phyloP scores from a whole-genome alignment of 371 early-diverging fungal species.

The Paraphysoderma sedebokerense region DNA sequence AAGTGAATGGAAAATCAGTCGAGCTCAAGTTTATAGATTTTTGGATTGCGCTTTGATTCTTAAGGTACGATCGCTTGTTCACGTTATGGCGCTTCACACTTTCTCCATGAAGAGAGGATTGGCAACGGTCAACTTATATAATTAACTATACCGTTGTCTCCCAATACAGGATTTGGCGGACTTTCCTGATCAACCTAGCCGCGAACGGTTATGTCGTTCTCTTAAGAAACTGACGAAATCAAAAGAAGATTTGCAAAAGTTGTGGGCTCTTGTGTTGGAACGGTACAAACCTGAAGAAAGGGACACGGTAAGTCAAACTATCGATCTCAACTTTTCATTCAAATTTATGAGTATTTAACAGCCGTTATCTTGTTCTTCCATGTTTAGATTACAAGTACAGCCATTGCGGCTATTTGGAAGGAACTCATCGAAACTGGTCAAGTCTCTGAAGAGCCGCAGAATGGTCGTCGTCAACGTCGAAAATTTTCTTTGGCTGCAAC shows the following conservation, averaged over 20 bases:
- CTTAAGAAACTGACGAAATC: conserved; percentile 1
- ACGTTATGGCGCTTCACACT: background rate
- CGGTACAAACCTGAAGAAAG: background rate
- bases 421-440: background rate
- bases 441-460: too few relatives aligned
- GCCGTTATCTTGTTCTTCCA: background rate
- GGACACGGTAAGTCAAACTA: background rate
- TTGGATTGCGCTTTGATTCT: background rate
- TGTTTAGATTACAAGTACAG: background rate
- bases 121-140: too few relatives aligned
- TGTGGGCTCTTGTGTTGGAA: conserved; percentile 1
- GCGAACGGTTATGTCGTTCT: conserved; percentile 5
- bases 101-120: background rate
- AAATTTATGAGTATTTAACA: too few relatives aligned
- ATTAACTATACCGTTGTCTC: too few relatives aligned
- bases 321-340: too few relatives aligned
- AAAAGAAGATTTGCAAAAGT: background rate
- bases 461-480: too few relatives aligned
- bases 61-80: background rate
- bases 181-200: background rate
- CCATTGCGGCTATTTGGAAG: background rate
- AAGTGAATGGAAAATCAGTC: background rate
- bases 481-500: too few relatives aligned
- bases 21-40: background rate
- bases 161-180: background rate